phyloP scores from a whole-genome alignment of 2,329 filamentous ascomycete genomes.

The Stachybotrys elegans region DNA sequence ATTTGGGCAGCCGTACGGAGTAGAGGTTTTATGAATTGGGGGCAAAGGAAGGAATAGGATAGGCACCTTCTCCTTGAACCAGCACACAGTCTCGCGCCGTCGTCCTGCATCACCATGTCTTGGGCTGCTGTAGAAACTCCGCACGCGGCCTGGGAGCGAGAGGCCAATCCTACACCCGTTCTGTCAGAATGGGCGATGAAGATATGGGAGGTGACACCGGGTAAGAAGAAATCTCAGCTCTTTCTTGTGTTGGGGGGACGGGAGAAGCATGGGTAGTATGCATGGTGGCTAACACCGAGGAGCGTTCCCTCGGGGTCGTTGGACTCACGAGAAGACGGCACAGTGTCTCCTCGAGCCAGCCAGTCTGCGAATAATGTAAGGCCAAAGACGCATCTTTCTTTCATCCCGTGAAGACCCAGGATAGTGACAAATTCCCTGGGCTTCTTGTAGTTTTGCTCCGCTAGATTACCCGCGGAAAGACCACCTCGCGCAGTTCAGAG shows the following conservation, averaged over 20 bases:
- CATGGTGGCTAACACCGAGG: conserved; percentile 5
- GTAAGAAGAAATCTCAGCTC: conserved; percentile 10
- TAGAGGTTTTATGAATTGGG: too few relatives aligned
- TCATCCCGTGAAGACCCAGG: too few relatives aligned
- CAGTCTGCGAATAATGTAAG: conserved; percentile 23
- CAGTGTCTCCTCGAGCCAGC: conserved; percentile 16
- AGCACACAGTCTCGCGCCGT: too few relatives aligned
- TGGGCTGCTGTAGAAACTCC: too few relatives aligned
- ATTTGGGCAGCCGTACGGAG: too few relatives aligned
- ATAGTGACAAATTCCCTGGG: too few relatives aligned
- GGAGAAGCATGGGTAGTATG: rapidly evolving
- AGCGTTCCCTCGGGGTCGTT: conserved; percentile 19
- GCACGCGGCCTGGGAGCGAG: too few relatives aligned
- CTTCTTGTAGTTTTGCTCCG: conserved; percentile 24
- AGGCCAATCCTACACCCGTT: conserved; percentile 9
- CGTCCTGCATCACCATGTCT: too few relatives aligned
- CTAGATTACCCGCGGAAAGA: conserved; percentile 18
- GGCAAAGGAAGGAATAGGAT: too few relatives aligned
- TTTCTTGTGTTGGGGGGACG: too few relatives aligned
- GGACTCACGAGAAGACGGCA: conserved; percentile 16
- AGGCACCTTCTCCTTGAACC: too few relatives aligned
- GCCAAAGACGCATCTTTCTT: too few relatives aligned
- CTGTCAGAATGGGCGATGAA: conserved; percentile 21
- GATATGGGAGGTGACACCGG: conserved; percentile 18
- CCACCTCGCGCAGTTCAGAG: conserved; percentile 15